Conservation (phyloP, 1,284 basidiomycete genomes). For the Caloboletus inedulis region DNA sequence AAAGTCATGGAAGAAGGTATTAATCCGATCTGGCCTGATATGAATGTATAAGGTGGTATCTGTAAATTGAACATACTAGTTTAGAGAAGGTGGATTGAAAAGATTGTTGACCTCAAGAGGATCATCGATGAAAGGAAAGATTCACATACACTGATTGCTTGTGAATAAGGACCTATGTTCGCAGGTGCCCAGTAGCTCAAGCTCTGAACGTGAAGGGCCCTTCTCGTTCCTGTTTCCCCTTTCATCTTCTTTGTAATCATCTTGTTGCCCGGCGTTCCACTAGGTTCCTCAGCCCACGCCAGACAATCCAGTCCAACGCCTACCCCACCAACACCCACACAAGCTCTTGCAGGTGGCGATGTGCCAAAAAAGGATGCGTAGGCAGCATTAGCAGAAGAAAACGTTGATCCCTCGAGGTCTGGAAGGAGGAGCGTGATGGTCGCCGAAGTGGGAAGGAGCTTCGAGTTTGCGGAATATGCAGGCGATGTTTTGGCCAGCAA, state of each 20-base stretch:
- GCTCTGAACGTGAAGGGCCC: conserved; percentile 90
- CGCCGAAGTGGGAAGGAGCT: conserved; percentile 56
- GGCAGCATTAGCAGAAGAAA: conserved; percentile 71
- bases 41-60: conserved; percentile 72
- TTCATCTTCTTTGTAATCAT: conserved; percentile 25
- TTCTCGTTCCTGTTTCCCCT: conserved; percentile 40
- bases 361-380: conserved; percentile 84
- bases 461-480: neutral
- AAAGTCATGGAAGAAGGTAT: conserved; percentile 72
- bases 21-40: conserved; percentile 96
- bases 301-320: conserved; percentile 76
- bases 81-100: conserved; percentile 4
- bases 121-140: neutral
- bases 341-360: conserved; percentile 91
- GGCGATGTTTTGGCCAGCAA: conserved; percentile 12
- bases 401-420: conserved; percentile 64
- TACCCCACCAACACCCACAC: conserved; percentile 66
- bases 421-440: conserved; percentile 87
- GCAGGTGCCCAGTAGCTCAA: conserved; percentile 98
- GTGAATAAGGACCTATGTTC: conserved; percentile 98
- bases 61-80: conserved; percentile 31
- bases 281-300: conserved; percentile 48
- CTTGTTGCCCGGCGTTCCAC: conserved; percentile 12
- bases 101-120: conserved; percentile 3
- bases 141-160: conserved; percentile 73